Percentiles rank a stretch among this genome's conserved stretches.
These are phyloP conservation scores for Wallacemonas collosoma DNA, from an alignment of 208 protist species.

Conservation along the genomic window DNA sequence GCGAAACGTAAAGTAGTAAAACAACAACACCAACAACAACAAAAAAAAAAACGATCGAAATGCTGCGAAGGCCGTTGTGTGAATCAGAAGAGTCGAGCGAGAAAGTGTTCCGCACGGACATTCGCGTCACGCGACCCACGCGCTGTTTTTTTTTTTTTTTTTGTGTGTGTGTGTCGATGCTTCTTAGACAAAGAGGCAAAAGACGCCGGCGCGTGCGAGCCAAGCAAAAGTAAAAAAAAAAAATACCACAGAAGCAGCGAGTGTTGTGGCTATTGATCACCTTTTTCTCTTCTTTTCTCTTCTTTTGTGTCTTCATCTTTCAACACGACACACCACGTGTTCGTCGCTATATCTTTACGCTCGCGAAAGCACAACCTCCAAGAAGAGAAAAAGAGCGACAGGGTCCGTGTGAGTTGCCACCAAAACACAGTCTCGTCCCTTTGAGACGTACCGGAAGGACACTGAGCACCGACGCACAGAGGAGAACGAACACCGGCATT, in stretches of 20 bases:
- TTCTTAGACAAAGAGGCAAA: no score
- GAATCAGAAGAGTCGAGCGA: no score
- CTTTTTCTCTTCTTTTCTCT: constrained; percentile 9
- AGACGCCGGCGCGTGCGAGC: no score
- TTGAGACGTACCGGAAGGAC: no score
- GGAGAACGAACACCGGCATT: no score
- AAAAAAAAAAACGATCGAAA: neutral
- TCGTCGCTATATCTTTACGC: neutral
- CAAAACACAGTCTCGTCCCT: no score
- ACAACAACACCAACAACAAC: neutral
- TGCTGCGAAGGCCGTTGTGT: neutral
- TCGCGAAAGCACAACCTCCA: neutral
- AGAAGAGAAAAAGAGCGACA: no score
- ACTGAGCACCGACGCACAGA: no score
- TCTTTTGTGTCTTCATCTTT: constrained; percentile 14
- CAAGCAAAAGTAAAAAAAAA: constrained; percentile 5
- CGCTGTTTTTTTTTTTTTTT: no score
- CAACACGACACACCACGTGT: neutral
- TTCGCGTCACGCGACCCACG: neutral
- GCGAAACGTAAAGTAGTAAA: neutral
- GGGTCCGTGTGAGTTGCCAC: no score
- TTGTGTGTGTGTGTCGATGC: no score
- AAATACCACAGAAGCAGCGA: neutral
- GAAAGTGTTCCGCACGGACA: neutral
- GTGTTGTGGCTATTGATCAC: neutral